Percentiles rank a stretch among this genome's conserved stretches.
phyloP scores from a whole-genome alignment of 1,284 basidiomycete genomes.

The Serendipita sp. region DNA sequence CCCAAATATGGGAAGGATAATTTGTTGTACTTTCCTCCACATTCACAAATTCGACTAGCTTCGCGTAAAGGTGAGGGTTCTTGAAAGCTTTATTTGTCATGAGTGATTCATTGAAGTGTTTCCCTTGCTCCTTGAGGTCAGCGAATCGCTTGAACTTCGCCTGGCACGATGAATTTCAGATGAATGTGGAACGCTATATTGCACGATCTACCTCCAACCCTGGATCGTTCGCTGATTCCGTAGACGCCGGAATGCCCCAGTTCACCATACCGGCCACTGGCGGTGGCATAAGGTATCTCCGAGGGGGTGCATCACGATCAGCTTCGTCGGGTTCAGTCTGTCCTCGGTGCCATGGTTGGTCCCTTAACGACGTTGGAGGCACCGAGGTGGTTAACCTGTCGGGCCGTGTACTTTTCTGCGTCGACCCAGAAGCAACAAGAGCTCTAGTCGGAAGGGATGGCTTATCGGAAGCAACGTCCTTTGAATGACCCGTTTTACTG shows the following conservation, averaged over 20 bases:
- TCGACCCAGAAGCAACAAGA: too few species aligned
- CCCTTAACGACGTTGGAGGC: too few species aligned
- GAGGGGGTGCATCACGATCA: constrained; percentile 19
- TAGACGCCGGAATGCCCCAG: constrained; percentile 66
- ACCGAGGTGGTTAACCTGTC: too few species aligned
- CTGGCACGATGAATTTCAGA: constrained; percentile 25
- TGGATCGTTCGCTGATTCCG: constrained; percentile 41
- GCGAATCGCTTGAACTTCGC: constrained; percentile 67
- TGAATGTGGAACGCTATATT: neutral
- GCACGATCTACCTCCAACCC: constrained; percentile 39
- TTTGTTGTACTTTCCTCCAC: constrained; percentile 76
- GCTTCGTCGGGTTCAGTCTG: too few species aligned
- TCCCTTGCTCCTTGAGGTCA: constrained; percentile 48
- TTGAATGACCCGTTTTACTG: too few species aligned
- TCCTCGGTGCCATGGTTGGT: too few species aligned
- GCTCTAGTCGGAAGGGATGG: too few species aligned
- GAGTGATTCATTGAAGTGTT: constrained; percentile 88
- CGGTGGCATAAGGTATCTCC: constrained; percentile 43
- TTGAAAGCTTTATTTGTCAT: constrained; percentile 82
- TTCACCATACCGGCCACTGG: constrained; percentile 46
- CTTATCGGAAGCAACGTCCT: too few species aligned
- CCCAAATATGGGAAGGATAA: constrained; percentile 59
- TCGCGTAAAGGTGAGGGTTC: constrained; percentile 87
- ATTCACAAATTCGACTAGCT: constrained; percentile 82
- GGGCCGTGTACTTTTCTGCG: too few species aligned